phyloP scores from a whole-genome alignment of 2,329 filamentous ascomycete species.

The Seiridium cupressi region DNA sequence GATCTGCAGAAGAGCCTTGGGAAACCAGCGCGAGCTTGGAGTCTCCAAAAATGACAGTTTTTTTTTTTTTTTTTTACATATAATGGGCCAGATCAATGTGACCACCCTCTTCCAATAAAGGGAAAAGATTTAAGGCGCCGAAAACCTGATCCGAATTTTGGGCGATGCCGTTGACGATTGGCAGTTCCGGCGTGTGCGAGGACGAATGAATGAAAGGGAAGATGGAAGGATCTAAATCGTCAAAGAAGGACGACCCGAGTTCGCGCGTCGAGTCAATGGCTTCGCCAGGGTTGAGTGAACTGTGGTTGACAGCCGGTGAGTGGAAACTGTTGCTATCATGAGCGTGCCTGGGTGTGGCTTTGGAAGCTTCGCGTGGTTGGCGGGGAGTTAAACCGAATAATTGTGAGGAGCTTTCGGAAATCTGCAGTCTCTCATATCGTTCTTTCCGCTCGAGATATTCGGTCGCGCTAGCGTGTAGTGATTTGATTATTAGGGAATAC shows the following conservation, averaged over 20 bases:
- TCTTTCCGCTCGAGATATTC: conserved; percentile 48
- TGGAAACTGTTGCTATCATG: conserved; percentile 1
- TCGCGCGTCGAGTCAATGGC: not conserved
- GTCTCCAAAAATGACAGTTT: no score
- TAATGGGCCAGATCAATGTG: conserved; percentile 50
- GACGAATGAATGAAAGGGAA: conserved; percentile 16
- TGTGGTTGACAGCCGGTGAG: not conserved
- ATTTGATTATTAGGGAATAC: conserved; percentile 53
- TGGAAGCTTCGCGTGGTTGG: conserved; percentile 9
- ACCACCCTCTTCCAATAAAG: conserved; percentile 48
- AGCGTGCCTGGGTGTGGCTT: not conserved
- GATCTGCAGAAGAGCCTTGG: no score
- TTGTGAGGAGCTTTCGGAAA: conserved; percentile 50
- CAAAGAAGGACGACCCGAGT: conserved; percentile 6
- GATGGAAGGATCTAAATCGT: conserved; percentile 19
- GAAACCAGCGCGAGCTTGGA: no score
- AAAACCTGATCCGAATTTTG: conserved; percentile 39
- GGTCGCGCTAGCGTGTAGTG: conserved; percentile 43
- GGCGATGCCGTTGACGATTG: conserved; percentile 34
- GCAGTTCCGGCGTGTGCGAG: conserved; percentile 31
- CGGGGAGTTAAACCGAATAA: conserved; percentile 48
- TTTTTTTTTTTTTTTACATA: conserved; percentile 22
- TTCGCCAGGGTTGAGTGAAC: not conserved
- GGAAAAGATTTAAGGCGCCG: conserved; percentile 47
- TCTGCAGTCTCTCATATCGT: conserved; percentile 40